Evolutionary conservation across 495 filamentous ascomycete genomes (phyloP), one percentile per base, ranked within the genome.

Genomic region (Penicillium odoratum): DNA sequence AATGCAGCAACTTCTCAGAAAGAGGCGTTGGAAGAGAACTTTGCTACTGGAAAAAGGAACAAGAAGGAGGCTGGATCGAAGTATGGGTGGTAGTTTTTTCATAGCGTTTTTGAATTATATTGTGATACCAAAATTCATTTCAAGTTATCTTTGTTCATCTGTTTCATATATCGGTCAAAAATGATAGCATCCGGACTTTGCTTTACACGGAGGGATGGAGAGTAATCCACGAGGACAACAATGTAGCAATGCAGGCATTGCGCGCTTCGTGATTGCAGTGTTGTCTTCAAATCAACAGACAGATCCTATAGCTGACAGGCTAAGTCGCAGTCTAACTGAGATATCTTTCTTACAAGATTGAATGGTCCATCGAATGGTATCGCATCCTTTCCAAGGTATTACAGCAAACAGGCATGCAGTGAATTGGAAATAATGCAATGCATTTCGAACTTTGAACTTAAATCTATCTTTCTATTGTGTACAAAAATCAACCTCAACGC

Each of bases 11-110:
- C 81, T 62, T 86, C 72, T 52, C 91, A 97, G 75, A 85, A 85
- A 70, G 88, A 90, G 5, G 90, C 90, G 7, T 73, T 97, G 66
- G 91, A 96, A 70, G 92, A 97, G 69, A 89, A 86, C 66, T 97
- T 95, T 76, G 90, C 90, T 5, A 73, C 81, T 57, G 90, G 87
- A 16, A 81, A 80, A 66, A 82, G 82, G 65, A 92, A 90, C 66
- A 84, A 88, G 69, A 84, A 81, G 58, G 91, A 95, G 60, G 91
- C 90, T 5, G 89, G 88, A 8, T 83, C 83, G 21, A 84, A 83
- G 64, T 97, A 97, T 79, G 92, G 92, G 6, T 97, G 90, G 89
- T 88, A 72, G 63, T 59, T 11, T 18, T 52, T 26, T 26, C 51
- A 53, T 53, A 13, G 16, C 34, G 40, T 29, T 40, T 10, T 25